Evolutionary conservation across 768 basidiomycete genomes (phyloP).

Genomic region (Ramaria sp.): DNA sequence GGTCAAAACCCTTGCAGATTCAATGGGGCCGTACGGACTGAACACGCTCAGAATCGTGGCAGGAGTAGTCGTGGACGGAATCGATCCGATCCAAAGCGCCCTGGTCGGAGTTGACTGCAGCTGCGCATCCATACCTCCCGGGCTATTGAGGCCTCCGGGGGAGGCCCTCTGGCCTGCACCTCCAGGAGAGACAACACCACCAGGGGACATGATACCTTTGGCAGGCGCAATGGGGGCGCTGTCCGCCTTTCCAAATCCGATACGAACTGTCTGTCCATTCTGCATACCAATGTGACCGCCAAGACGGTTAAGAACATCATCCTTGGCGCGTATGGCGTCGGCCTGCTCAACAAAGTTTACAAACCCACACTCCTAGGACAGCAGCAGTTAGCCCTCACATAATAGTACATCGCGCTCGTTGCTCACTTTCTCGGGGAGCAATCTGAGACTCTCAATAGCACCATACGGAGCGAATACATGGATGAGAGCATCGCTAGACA

Average conservation of each 20-base stretch:
- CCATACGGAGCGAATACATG: constrained; percentile 95
- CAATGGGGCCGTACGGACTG: constrained; percentile 94
- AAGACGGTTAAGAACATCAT: constrained; percentile 91
- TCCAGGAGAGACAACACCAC: constrained; percentile 34
- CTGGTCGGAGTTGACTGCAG: constrained; percentile 87
- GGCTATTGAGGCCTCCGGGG: constrained; percentile 18
- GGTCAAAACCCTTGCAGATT: constrained; percentile 90
- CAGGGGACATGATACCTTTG: constrained; percentile 63
- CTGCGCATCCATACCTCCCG: constrained; percentile 73
- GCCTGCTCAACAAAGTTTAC: constrained; percentile 96
- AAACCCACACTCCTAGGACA: constrained; percentile 85
- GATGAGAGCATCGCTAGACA: constrained; percentile 90
- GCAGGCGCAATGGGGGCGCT: constrained; percentile 88
- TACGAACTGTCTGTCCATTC: constrained; percentile 91
- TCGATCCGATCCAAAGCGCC: constrained; percentile 96
- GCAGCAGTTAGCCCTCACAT: not conserved
- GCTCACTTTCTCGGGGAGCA: constrained; percentile 90
- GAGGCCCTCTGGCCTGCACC: constrained; percentile 6
- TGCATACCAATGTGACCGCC: constrained; percentile 92
- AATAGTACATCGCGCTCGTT: constrained; percentile 10
- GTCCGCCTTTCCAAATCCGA: constrained; percentile 97
- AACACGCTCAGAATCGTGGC: constrained; percentile 93
- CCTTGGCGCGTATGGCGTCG: constrained; percentile 95
- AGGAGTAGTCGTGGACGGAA: constrained; percentile 90
- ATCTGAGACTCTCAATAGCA: constrained; percentile 88